Evolutionary conservation across 2,329 filamentous ascomycete genomes (phyloP).

Genomic region (Pseudocercospora vitis): DNA sequence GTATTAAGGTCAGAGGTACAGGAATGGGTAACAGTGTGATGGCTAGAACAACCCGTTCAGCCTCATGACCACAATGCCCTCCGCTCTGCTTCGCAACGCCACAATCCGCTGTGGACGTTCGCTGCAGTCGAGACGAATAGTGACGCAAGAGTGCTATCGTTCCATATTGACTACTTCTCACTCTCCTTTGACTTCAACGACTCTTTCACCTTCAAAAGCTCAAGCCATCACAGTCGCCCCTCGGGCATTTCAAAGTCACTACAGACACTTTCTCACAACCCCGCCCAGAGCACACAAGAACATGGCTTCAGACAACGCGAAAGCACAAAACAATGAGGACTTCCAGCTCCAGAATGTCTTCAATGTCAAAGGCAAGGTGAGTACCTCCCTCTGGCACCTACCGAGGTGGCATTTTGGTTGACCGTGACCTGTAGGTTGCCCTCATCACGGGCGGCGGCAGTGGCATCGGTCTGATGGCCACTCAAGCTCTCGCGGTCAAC

Average conservation of each 20-base stretch:
- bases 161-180: neutral
- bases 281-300: constrained; percentile 52
- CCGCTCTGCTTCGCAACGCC: neutral
- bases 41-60: no score
- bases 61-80: no score
- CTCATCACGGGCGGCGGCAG: constrained; percentile 42
- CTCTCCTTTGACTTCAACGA: neutral
- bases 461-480: constrained; percentile 51
- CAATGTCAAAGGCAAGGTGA: constrained; percentile 42
- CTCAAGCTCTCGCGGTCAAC: constrained; percentile 45
- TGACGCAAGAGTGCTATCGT: neutral
- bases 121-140: neutral
- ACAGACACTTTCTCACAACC: constrained; percentile 13
- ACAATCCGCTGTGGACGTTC: neutral
- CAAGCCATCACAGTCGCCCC: constrained; percentile 5
- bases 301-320: constrained; percentile 32
- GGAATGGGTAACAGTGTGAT: no score
- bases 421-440: neutral
- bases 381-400: constrained; percentile 41
- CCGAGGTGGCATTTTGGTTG: neutral
- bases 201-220: neutral
- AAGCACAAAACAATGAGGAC: constrained; percentile 37
- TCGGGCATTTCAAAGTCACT: constrained; percentile 18
- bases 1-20: no score
- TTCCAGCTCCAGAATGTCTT: constrained; percentile 40